Base-by-base conservation (phyloP, 768 basidiomycete genomes). In the Amanita muscaria region DNA sequence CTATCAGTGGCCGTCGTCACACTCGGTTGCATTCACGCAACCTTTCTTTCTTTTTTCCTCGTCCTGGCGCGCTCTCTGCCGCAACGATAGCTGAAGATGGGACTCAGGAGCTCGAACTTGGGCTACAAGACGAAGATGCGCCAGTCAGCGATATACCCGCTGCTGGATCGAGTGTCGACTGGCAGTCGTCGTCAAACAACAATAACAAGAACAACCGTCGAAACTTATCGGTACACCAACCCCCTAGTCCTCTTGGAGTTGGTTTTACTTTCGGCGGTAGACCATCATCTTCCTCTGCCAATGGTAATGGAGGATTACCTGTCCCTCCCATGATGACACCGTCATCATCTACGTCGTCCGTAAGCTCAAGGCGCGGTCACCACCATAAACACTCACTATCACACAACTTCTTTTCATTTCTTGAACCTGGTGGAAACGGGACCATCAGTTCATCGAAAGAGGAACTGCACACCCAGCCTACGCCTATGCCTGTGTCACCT, bases 311-410 rank as follows among this genome's bases (percentile, higher is more conserved):
- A 16, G 23, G 15, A 9, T 34, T 44, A 23, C 44, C 48, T 40
- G 34, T 52, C 50, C 57, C 56, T 4, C 59, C 50, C 47, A 67
- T 54, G 39, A 64, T 49, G 21, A 54, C 49, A 51, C 53, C 57
- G 58, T 23, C 51, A 9, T 47, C 49, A 5, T 47, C 61, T 0
- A 42, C 56, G 1, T 55, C 65, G 8, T 56, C 64, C 1, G 53
- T 67, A 0, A 52, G 71, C 3, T 65, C 69, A 8, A 68, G 79
- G 27, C 64, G 84, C 31, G 88, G 88, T 0, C 88, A 90, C 56
- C 84, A 96, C 62, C 92, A 94, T 56, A 90, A 91, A 61, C 92
- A 94, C 61, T 94, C 90, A 0, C 62, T 92, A 9, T 94, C 91
- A 1, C 91, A 96, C 59, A 90, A 88, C 55, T 92, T 96, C 64